Evolutionary conservation across 164 flowering plant genomes (phyloP).

Genomic region (Echeveria elegans): DNA sequence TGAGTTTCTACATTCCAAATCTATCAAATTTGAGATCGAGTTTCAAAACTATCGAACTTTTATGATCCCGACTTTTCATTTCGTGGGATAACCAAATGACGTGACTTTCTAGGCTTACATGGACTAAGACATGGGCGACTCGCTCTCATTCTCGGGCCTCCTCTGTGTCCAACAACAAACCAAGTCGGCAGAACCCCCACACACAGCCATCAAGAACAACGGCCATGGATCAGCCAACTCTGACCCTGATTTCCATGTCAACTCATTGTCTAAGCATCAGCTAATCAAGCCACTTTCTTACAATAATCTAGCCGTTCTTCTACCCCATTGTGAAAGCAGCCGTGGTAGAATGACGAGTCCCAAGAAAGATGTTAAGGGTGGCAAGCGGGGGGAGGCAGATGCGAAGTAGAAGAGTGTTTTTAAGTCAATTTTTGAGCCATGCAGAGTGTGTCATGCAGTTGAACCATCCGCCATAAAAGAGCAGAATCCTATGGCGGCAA

Average conservation of each 20-base stretch:
- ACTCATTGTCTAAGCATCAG: neutral
- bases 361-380: neutral
- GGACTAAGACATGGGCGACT: neutral
- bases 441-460: constrained; percentile 3
- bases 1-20: no score
- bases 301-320: neutral
- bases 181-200: neutral
- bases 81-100: no score
- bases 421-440: neutral
- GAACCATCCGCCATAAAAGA: constrained; percentile 1
- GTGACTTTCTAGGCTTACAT: neutral
- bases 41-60: no score
- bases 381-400: neutral
- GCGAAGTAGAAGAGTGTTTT: constrained; percentile 2
- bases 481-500: neutral
- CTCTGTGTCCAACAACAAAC: constrained; percentile 1
- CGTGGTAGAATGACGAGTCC: neutral
- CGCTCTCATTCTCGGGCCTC: neutral
- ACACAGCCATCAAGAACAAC: neutral
- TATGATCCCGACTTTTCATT: no score
- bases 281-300: neutral
- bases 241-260: neutral
- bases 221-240: neutral
- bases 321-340: neutral
- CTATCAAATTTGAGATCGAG: no score